Conservation (phyloP, 768 basidiomycete genomes). For the Ramaria rubella region DNA sequence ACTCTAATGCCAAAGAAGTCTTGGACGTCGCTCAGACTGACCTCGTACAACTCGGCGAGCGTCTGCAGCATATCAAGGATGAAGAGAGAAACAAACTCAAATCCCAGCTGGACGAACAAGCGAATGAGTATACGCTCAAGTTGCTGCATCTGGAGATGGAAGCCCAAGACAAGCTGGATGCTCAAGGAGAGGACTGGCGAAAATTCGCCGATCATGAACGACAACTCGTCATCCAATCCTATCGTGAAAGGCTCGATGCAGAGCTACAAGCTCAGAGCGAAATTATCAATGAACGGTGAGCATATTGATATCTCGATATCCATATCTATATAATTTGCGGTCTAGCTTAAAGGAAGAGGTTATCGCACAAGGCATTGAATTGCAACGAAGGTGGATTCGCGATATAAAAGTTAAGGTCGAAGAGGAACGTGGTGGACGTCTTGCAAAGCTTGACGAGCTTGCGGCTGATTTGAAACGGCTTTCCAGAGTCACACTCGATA, state of each 20-base stretch:
- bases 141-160: constrained; percentile 80
- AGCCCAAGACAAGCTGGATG: constrained; percentile 76
- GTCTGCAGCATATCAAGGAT: constrained; percentile 73
- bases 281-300: constrained; percentile 89
- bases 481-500: constrained; percentile 86
- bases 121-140: constrained; percentile 73
- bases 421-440: constrained; percentile 90
- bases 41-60: constrained; percentile 66
- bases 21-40: constrained; percentile 78
- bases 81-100: constrained; percentile 68
- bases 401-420: constrained; percentile 96
- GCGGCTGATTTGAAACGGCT: constrained; percentile 85
- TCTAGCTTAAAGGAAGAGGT: constrained; percentile 87
- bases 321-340: neutral
- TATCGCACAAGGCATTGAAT: constrained; percentile 92
- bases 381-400: constrained; percentile 93
- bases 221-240: constrained; percentile 61
- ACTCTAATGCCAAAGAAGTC: constrained; percentile 59
- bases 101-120: constrained; percentile 70
- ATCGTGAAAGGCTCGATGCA: constrained; percentile 77
- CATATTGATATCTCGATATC: neutral
- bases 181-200: constrained; percentile 81
- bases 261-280: constrained; percentile 87
- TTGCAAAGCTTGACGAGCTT: constrained; percentile 92
- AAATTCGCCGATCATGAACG: constrained; percentile 77